These are phyloP conservation scores for Penstemon newberryi DNA, from an alignment of 257 asterid species.

Conservation along the genomic window DNA sequence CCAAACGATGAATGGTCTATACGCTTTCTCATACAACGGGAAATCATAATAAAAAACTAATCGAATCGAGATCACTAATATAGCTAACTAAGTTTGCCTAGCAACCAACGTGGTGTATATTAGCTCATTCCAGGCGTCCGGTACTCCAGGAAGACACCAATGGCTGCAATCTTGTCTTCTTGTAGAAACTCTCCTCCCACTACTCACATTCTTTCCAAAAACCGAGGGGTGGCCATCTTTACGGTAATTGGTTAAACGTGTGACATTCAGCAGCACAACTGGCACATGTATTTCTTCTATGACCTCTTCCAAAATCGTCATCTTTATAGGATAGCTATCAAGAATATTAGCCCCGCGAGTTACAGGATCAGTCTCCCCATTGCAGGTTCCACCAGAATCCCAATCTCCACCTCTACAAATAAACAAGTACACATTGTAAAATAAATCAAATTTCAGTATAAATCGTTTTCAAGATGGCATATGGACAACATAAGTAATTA, in stretches of 20 bases:
- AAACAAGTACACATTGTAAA: too few species aligned
- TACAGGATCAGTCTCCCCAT: conserved; percentile 77
- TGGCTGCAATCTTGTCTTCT: conserved; percentile 95
- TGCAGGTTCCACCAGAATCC: conserved; percentile 98
- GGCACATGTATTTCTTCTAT: conserved; percentile 56
- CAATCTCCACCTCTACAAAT: conserved; percentile 92
- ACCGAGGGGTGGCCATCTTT: conserved; percentile 96
- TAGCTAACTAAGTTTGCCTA: conserved; percentile 31
- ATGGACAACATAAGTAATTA: background rate
- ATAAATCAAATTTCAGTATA: too few species aligned
- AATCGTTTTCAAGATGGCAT: background rate
- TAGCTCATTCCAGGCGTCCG: conserved; percentile 97
- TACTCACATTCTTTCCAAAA: conserved; percentile 64
- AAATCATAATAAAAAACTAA: background rate
- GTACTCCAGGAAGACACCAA: conserved; percentile 98
- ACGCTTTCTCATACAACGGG: too few species aligned
- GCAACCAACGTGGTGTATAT: conserved; percentile 68
- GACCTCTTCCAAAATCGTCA: conserved; percentile 75
- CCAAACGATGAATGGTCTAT: too few species aligned
- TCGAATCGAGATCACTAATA: conserved; percentile 10
- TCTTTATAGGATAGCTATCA: conserved; percentile 74
- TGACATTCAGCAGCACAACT: conserved; percentile 64
- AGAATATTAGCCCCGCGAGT: conserved; percentile 55
- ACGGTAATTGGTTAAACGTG: conserved; percentile 77
- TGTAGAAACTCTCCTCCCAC: conserved; percentile 55